Conservation (phyloP, 768 basidiomycete species). For the Dentipellis sp. region DNA sequence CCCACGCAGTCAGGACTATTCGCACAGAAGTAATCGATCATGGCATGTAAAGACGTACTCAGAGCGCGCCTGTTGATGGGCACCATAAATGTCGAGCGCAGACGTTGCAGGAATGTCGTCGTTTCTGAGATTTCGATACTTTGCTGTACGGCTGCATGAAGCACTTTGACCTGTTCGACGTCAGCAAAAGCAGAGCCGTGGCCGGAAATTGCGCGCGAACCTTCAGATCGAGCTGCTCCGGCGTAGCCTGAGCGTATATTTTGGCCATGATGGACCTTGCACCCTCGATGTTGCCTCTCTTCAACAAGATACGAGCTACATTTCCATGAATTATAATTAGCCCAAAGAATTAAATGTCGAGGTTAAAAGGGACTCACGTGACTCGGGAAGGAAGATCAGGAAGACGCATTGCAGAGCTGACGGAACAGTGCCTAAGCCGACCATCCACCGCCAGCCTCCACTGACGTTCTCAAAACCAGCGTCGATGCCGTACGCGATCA, state of each 20-base stretch:
- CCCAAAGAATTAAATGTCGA: not conserved
- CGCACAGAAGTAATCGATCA: not conserved
- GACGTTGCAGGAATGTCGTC: conserved; percentile 51
- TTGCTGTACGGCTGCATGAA: conserved; percentile 49
- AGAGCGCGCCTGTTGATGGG: conserved; percentile 61
- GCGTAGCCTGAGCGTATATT: conserved; percentile 60
- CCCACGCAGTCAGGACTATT: not conserved
- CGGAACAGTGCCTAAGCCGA: conserved; percentile 65
- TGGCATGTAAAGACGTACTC: conserved; percentile 33
- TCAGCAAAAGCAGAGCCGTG: not conserved
- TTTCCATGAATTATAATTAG: not conserved
- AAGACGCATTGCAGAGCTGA: conserved; percentile 53
- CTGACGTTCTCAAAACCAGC: conserved; percentile 51
- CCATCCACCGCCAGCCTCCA: conserved; percentile 80
- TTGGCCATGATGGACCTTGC: conserved; percentile 50
- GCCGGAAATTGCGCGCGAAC: conserved; percentile 19
- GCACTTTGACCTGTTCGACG: conserved; percentile 38
- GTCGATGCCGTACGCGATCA: conserved; percentile 68
- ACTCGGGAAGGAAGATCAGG: conserved; percentile 66
- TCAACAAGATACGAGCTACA: conserved; percentile 59
- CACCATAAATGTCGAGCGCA: conserved; percentile 42
- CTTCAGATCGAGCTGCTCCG: conserved; percentile 59
- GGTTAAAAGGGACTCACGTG: conserved; percentile 43
- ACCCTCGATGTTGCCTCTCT: conserved; percentile 36
- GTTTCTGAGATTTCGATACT: conserved; percentile 53